Evolutionary conservation across 2,329 filamentous ascomycete species (phyloP).

Genomic region (Colletotrichum kahawae): DNA sequence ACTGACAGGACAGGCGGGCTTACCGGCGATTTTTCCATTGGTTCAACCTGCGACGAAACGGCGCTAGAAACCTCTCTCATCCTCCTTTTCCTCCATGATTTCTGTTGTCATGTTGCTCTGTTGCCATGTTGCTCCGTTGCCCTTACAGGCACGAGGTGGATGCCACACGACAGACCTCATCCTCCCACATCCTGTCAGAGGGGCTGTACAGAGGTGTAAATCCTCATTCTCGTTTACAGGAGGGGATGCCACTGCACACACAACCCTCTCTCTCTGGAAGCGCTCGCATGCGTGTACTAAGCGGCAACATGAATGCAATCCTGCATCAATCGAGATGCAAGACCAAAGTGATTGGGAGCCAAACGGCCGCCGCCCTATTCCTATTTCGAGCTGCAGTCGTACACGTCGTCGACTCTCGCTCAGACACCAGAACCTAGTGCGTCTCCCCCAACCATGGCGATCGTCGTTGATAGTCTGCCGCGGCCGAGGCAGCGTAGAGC

Average conservation of each 20-base stretch:
- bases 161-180: neutral
- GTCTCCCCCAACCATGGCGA: conserved; percentile 3
- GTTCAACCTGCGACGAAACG: neutral
- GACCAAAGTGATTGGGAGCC: neutral
- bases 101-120: neutral
- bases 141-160: neutral
- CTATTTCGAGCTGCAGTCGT: neutral
- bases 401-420: neutral
- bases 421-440: neutral
- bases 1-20: neutral
- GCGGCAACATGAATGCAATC: neutral
- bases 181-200: neutral
- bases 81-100: neutral
- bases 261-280: neutral
- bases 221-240: neutral
- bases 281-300: neutral
- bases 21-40: conserved; percentile 3
- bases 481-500: neutral
- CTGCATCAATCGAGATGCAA: neutral
- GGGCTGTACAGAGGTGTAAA: neutral
- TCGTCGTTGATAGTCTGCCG: neutral
- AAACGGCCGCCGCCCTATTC: neutral
- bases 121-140: neutral
- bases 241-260: neutral
- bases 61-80: neutral